These are phyloP conservation scores for Lepidium aucheri DNA, from an alignment of 345 rosid species.

Conservation along the genomic window DNA sequence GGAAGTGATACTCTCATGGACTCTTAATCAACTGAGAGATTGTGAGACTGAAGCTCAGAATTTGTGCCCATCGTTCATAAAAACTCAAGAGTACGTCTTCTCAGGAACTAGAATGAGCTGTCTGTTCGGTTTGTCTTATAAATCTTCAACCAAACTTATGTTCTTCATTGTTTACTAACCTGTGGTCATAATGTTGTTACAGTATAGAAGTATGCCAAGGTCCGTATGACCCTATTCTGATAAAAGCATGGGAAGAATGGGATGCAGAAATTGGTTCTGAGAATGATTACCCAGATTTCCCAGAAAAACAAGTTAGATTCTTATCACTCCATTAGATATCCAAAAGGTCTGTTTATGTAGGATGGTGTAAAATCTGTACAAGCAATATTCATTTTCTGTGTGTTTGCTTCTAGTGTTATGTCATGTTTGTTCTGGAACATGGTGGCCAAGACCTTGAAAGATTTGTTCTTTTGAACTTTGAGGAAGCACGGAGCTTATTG, in stretches of 20 bases:
- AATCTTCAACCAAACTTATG: not conserved
- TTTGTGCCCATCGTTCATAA: constrained; percentile 60
- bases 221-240: constrained; percentile 54
- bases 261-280: constrained; percentile 72
- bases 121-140: not conserved
- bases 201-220: constrained; percentile 88
- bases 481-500: constrained; percentile 77
- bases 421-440: constrained; percentile 83
- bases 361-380: not conserved
- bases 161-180: constrained; percentile 1
- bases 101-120: not conserved
- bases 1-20: constrained; percentile 77
- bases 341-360: not conserved
- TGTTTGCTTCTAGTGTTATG: constrained; percentile 52
- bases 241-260: constrained; percentile 95
- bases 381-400: not conserved
- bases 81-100: constrained; percentile 69
- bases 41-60: constrained; percentile 30
- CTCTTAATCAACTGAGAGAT: constrained; percentile 59
- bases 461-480: constrained; percentile 69
- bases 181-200: constrained; percentile 6
- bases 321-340: constrained; percentile 6
- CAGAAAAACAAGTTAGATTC: constrained; percentile 59
- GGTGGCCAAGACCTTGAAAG: constrained; percentile 97
- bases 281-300: constrained; percentile 89